Conservation (phyloP, 495 filamentous ascomycete genomes). For the Xylaria intraflava region DNA sequence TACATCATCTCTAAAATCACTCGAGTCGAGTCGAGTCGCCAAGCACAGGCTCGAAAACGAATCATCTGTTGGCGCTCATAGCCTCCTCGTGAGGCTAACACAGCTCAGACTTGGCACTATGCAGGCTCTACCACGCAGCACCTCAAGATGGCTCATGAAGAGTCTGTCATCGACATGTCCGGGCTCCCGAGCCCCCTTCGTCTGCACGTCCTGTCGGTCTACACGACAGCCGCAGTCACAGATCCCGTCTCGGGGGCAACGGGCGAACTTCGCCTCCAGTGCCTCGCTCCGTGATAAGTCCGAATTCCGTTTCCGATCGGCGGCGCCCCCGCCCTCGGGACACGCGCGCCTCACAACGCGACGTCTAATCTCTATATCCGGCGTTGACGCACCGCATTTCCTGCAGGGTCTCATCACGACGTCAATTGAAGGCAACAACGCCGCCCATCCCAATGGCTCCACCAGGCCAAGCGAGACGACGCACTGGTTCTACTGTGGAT, state of each 20-base stretch:
- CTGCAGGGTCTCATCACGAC: conserved; percentile 82
- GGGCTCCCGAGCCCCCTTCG: conserved; percentile 8
- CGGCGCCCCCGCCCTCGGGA: conserved; percentile 39
- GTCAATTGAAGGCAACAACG: conserved; percentile 49
- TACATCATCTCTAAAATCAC: background rate
- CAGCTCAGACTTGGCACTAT: background rate
- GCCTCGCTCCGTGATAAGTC: conserved; percentile 1
- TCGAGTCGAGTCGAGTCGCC: background rate
- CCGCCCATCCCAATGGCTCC: conserved; percentile 6
- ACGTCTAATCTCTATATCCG: conserved; percentile 68
- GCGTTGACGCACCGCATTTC: conserved; percentile 71
- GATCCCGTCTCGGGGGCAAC: conserved; percentile 4
- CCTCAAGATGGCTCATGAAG: conserved; percentile 2
- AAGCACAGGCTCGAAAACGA: background rate
- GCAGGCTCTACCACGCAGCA: conserved; percentile 5
- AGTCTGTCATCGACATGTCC: background rate
- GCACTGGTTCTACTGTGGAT: conserved; percentile 64
- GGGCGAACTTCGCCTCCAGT: conserved; percentile 13
- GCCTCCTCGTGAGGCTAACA: background rate
- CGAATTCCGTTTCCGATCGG: background rate
- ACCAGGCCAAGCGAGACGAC: conserved; percentile 16
- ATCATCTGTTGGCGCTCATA: background rate
- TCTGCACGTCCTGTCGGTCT: conserved; percentile 22
- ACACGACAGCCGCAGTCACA: conserved; percentile 4
- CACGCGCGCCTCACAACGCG: conserved; percentile 58